These are phyloP conservation scores for Starmerella sp. DNA, from an alignment of 805 yeast species.

Conservation along the genomic window DNA sequence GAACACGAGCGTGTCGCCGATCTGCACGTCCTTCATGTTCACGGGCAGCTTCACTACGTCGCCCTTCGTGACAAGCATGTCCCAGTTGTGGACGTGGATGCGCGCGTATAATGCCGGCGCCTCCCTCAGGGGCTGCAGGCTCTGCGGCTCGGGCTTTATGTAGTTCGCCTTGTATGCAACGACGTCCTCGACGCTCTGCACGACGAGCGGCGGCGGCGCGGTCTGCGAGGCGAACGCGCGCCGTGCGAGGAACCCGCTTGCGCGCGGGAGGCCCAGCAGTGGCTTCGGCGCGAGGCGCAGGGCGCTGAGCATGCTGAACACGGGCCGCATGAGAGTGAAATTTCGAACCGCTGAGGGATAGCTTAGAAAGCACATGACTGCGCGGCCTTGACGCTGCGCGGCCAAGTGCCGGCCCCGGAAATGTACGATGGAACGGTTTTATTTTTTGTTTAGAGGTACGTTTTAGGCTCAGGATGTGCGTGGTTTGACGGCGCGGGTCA, in stretches of 20 bases:
- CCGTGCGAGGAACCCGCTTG: not conserved
- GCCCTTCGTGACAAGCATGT: conserved; percentile 83
- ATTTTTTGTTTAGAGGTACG: too few relatives aligned
- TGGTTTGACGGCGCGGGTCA: too few relatives aligned
- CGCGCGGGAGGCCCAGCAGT: not conserved
- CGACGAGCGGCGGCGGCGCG: not conserved
- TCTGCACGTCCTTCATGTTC: conserved; percentile 58
- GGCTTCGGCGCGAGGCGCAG: not conserved
- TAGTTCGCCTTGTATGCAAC: conserved; percentile 21
- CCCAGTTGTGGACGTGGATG: conserved; percentile 68
- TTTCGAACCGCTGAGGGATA: not conserved
- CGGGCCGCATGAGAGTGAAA: conserved; percentile 3
- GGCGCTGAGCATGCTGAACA: conserved; percentile 1
- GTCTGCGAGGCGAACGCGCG: not conserved
- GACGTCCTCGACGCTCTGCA: conserved; percentile 17
- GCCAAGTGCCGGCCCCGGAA: not conserved
- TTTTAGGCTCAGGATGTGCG: too few relatives aligned
- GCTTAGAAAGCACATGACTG: not conserved
- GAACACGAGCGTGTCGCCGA: conserved; percentile 72
- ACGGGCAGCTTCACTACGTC: conserved; percentile 74
- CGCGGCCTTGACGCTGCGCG: not conserved
- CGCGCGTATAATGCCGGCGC: conserved; percentile 69
- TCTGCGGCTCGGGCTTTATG: conserved; percentile 26
- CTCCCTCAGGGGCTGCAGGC: conserved; percentile 52
- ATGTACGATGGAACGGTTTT: too few relatives aligned